Evolutionary conservation across 257 asterid species (phyloP).

Genomic region (Buddleja alternifolia): DNA sequence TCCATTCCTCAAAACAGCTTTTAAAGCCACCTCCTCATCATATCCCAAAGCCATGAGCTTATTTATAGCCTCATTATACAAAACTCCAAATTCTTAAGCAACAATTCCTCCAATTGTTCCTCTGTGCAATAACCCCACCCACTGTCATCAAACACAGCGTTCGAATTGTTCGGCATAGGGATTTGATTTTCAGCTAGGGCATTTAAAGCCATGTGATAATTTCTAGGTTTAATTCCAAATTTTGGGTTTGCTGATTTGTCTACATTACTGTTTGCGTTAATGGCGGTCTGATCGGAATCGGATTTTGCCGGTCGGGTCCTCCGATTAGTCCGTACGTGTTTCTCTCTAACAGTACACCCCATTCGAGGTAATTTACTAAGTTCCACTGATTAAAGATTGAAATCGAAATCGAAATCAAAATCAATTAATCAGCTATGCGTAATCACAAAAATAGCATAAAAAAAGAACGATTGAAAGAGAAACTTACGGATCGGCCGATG

Average conservation of each 20-base stretch:
- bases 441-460: background rate
- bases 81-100: conserved; percentile 66
- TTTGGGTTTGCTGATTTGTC: conserved; percentile 37
- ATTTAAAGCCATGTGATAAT: conserved; percentile 38
- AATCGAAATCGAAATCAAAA: background rate
- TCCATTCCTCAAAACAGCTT: conserved; percentile 76
- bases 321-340: conserved; percentile 69
- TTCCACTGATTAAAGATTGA: conserved; percentile 1
- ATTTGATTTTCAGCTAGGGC: conserved; percentile 27
- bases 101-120: conserved; percentile 71
- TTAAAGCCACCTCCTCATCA: conserved; percentile 69
- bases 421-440: conserved; percentile 26
- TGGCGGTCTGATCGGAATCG: conserved; percentile 54
- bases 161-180: background rate
- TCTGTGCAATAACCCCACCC: conserved; percentile 75
- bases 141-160: conserved; percentile 48
- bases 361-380: conserved; percentile 40
- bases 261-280: conserved; percentile 22
- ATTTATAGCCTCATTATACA: conserved; percentile 63
- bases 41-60: conserved; percentile 71
- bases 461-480: background rate
- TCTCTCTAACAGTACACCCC: conserved; percentile 76
- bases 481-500: conserved; percentile 40
- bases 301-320: conserved; percentile 69
- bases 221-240: conserved; percentile 29